Evolutionary conservation across 306 rosid genomes (phyloP), one percentile per base, ranked within the genome.

Genomic region (Vigna trinervia): DNA sequence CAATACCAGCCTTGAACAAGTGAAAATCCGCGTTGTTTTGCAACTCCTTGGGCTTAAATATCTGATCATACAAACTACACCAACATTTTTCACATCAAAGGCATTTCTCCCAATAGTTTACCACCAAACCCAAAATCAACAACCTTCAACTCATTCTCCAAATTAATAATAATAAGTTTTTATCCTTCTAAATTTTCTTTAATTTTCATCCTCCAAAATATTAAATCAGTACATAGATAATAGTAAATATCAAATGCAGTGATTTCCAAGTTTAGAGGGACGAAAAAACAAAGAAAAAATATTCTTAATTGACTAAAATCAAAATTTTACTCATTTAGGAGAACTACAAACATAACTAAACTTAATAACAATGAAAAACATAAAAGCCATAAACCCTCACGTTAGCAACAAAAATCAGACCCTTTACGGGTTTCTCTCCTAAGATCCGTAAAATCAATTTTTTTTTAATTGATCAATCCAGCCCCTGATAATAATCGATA

Each of bases 21-120:
- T 96, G 99, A 59, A 96, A 88, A 20, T 92, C 98, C 4, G 90
- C 96, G 76, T 83, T 82, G 0, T 54, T 78, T 48, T 84, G 87
- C 72, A 96, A 81, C 78, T 92, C 91, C 86, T 98, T 86, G 12
- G 99, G 99, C 86, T 91, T 89, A 86, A 92, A 87, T 85, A 91
- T 78, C 87, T 92, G 94, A 53, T 92, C 97, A 81, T 91, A 86
- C 77, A 92, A 80, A 77, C 99, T 86, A 66, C 56, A 77, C 12
- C 48, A 85, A 56, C 13, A 76, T 85, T 19, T 59, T 8, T 48
- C 82, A 71, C 10, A 64, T 30, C 64, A 62, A 60, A 58, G 4
- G 64, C 75, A 67, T 56, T 79, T 63, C 56, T 6, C 56, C 51
- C 73, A 13, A 38, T 23, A 14, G 66, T 62, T 53, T 14, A 34